Evolutionary conservation across 2,329 filamentous ascomycete species (phyloP).

Genomic region (Xylogone sp.): DNA sequence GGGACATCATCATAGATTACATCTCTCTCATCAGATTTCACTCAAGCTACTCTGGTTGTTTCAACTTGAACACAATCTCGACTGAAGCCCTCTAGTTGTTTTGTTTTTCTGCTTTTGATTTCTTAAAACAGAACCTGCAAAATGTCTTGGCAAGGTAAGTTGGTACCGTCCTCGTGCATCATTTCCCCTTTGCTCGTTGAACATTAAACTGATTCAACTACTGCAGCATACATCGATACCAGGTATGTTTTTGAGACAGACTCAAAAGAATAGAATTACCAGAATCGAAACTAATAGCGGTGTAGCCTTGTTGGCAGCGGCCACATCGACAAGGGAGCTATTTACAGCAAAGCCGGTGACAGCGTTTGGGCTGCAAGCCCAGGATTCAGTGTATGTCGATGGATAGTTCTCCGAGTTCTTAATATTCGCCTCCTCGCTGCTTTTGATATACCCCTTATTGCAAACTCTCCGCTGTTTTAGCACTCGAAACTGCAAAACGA

Average conservation of each 20-base stretch:
- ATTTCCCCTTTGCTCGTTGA: conserved; percentile 2
- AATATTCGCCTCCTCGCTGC: not conserved
- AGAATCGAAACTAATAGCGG: conserved; percentile 16
- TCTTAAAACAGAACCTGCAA: conserved; percentile 23
- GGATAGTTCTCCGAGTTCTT: not conserved
- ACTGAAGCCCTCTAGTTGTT: not conserved
- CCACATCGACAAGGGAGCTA: conserved; percentile 79
- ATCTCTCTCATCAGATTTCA: not conserved
- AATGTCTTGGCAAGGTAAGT: conserved; percentile 75
- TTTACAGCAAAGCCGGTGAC: conserved; percentile 77
- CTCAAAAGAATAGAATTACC: conserved; percentile 1
- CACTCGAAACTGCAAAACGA: not conserved
- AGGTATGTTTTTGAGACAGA: conserved; percentile 41
- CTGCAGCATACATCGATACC: conserved; percentile 55
- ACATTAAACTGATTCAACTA: conserved; percentile 13
- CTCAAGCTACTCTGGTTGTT: not conserved
- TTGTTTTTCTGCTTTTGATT: not conserved
- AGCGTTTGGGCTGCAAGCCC: conserved; percentile 71
- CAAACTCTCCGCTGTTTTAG: no score
- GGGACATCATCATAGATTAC: not conserved
- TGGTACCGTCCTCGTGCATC: conserved; percentile 19
- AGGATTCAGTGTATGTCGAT: conserved; percentile 49
- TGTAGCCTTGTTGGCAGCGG: conserved; percentile 73
- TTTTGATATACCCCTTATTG: not conserved
- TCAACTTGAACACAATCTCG: not conserved